A percentile compares a stretch with the other conserved stretches of the same genome.
Conservation (phyloP, 768 basidiomycete species). For the Mycena alexandri region DNA sequence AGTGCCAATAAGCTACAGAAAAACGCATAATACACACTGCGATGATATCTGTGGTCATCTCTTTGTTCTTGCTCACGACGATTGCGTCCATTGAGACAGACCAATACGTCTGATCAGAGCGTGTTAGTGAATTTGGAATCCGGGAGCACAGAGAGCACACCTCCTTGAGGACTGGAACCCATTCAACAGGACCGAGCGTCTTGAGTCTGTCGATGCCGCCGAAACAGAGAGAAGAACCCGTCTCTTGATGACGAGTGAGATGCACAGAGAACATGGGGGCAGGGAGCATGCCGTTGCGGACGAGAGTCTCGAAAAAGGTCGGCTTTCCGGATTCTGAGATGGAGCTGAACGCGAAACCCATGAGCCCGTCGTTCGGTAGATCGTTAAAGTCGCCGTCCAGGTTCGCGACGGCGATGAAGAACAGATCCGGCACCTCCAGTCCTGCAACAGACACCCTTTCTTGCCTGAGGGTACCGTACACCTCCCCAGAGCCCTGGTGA, state of each 20-base stretch:
- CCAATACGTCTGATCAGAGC: slow-evolving; percentile 68
- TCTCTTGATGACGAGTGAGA: slow-evolving; percentile 54
- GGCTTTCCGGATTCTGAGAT: slow-evolving; percentile 60
- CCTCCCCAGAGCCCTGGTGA: slow-evolving; percentile 65
- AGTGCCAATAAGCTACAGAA: neutral
- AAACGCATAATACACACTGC: slow-evolving; percentile 50
- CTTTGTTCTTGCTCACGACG: slow-evolving; percentile 43
- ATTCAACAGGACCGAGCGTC: slow-evolving; percentile 43
- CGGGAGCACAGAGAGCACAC: slow-evolving; percentile 38
- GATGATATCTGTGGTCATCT: slow-evolving; percentile 42
- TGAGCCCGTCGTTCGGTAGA: slow-evolving; percentile 67
- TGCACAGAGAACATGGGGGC: slow-evolving; percentile 71
- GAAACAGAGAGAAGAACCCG: slow-evolving; percentile 65
- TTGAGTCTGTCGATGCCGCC: slow-evolving; percentile 53
- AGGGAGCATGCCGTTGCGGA: slow-evolving; percentile 54
- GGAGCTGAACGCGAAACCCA: slow-evolving; percentile 73
- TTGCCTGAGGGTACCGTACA: slow-evolving; percentile 59
- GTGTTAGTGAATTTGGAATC: neutral
- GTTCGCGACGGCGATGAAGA: slow-evolving; percentile 65
- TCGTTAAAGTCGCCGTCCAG: slow-evolving; percentile 63
- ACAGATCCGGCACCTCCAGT: slow-evolving; percentile 60
- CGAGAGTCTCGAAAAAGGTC: slow-evolving; percentile 77
- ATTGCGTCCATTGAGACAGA: slow-evolving; percentile 63
- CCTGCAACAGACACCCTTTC: slow-evolving; percentile 66
- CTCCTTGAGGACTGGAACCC: slow-evolving; percentile 54